Evolutionary conservation across 345 rosid genomes (phyloP), one percentile per base, ranked within the genome.

Genomic region (Dimocarpus longan): DNA sequence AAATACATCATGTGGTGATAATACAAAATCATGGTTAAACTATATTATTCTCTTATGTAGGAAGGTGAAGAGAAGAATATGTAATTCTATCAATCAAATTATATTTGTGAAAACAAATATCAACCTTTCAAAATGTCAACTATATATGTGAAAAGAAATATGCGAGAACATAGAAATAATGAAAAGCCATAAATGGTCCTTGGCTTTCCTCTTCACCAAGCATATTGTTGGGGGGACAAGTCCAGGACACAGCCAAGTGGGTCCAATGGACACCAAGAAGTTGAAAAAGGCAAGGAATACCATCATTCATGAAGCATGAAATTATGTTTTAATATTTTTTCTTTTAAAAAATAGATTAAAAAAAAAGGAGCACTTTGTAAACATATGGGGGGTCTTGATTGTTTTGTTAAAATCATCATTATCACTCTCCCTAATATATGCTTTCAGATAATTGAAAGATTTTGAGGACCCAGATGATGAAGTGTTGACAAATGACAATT

Each of bases 281-380:
- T 40, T 22, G n/a, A 66, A 71, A 84, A 83, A 65, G 73, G 79
- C 64, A 22, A 44, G 70, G 83, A 78, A 73, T 72, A 74, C 78
- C 78, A 84, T 84, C 83, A 80, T 80, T 76, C 70, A 21, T 70
- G 52, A 40, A 22, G 67, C 66, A 74, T 76, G 78, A 18, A 73
- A 74, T 70, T 59, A 54, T 46, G 66, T 44, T 22, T 11, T 62
- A 39, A 15, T 59, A 39, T 40, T 24, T 28, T 32, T 32, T 22
- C 12, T 5, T 22, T 22, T 5, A 15, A 32, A 32, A 15, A 66
- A 32, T 11, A 43, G 5, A 70, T 10, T n/a, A 5, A 11, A 13
- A 69, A 3, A 24, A 71, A 71, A 13, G 18, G 43, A 77, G 59
- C 85, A 75, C 80, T 70, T 32, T 32, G 67, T 26, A 67, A 80